A percentile compares a stretch with the other conserved stretches of the same genome.
phyloP scores from a whole-genome alignment of 208 protist species.

The Phytomonas sp. region DNA sequence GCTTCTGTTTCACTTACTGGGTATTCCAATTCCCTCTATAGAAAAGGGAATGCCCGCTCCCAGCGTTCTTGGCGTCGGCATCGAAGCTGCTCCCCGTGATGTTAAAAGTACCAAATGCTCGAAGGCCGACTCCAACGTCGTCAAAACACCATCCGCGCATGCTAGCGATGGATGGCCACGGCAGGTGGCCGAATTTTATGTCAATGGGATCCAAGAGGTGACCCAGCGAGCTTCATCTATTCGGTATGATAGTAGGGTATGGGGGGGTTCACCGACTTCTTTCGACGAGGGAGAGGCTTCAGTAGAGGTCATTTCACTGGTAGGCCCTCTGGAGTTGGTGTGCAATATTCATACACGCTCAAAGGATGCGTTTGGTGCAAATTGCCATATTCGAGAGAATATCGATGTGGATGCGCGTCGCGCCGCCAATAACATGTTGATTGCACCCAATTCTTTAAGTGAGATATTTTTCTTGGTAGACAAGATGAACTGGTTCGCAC shows the following conservation, averaged over 20 bases:
- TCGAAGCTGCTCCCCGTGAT: background rate
- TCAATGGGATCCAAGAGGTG: background rate
- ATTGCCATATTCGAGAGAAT: background rate
- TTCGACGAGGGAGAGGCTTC: background rate
- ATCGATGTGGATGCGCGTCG: background rate
- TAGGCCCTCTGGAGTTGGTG: background rate
- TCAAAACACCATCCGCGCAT: background rate
- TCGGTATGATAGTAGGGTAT: background rate
- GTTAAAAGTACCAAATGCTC: background rate
- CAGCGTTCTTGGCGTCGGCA: background rate
- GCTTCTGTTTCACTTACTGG: background rate
- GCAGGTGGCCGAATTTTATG: background rate
- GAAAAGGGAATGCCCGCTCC: background rate
- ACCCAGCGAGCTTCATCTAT: background rate
- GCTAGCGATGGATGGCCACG: background rate
- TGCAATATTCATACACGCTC: background rate
- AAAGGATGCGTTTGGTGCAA: background rate
- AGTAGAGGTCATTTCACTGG: background rate
- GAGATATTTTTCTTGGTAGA: constrained; percentile 57
- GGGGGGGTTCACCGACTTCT: background rate
- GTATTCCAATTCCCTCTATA: background rate
- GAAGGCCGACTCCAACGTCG: background rate
- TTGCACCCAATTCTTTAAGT: constrained; percentile 31
- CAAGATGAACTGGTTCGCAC: constrained; percentile 38
- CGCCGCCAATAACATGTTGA: background rate